Evolutionary conservation across 1,139 yeast species (phyloP).

Genomic region (Debaryomyces udenii): DNA sequence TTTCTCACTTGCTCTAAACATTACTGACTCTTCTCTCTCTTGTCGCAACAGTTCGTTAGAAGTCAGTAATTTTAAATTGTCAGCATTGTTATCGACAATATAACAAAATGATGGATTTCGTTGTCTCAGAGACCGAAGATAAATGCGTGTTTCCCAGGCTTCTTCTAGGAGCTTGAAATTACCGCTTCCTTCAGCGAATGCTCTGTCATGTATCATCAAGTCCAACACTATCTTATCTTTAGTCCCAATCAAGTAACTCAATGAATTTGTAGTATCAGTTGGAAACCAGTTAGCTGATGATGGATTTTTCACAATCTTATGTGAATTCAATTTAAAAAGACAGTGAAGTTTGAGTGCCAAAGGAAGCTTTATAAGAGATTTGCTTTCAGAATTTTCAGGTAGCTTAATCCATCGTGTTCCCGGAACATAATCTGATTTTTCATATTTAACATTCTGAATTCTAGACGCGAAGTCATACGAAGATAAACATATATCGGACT

Average conservation of each 20-base stretch:
- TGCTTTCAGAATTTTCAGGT: slow-evolving; percentile 12
- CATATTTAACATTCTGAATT: slow-evolving; percentile 7
- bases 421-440: slow-evolving; percentile 16
- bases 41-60: background rate
- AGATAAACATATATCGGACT: slow-evolving; percentile 21
- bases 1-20: slow-evolving; percentile 6
- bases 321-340: slow-evolving; percentile 16
- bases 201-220: slow-evolving; percentile 21
- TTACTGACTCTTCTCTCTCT: slow-evolving; percentile 2
- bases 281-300: slow-evolving; percentile 6
- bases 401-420: slow-evolving; percentile 29
- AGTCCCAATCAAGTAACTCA: slow-evolving; percentile 8
- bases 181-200: background rate
- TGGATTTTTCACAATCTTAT: slow-evolving; percentile 10
- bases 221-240: slow-evolving; percentile 21
- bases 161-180: background rate
- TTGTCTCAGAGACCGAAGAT: slow-evolving; percentile 6
- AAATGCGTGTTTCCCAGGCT: slow-evolving; percentile 12
- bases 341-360: slow-evolving; percentile 30
- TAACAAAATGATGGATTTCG: slow-evolving; percentile 8
- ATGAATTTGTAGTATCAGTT: slow-evolving; percentile 9
- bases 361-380: slow-evolving; percentile 22
- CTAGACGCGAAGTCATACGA: slow-evolving; percentile 11
- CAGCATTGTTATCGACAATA: slow-evolving; percentile 10
- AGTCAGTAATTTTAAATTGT: background rate